These are phyloP conservation scores for Ottelia alismoides DNA, from an alignment of 106 monocot species.

Conservation along the genomic window DNA sequence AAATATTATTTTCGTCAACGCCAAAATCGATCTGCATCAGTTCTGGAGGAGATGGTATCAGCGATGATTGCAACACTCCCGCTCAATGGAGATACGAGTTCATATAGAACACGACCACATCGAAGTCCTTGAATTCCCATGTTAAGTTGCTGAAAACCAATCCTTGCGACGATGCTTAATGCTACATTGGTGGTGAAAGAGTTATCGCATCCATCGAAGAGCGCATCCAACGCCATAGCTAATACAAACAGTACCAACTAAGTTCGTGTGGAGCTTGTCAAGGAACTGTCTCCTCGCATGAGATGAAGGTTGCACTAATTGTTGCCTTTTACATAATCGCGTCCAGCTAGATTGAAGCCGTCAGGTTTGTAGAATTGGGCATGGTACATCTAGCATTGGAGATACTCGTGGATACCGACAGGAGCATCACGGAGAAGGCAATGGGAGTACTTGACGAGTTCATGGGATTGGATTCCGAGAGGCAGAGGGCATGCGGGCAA, in stretches of 20 bases:
- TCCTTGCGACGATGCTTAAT: constrained; percentile 16
- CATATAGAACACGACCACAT: constrained; percentile 4
- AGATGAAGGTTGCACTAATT: constrained; percentile 47
- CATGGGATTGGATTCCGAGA: constrained; percentile 9
- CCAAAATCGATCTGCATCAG: too few species aligned
- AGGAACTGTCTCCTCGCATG: constrained; percentile 32
- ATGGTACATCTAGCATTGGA: constrained; percentile 28
- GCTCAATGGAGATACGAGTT: constrained; percentile 27
- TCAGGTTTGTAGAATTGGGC: constrained; percentile 17
- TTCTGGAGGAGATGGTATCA: constrained; percentile 36
- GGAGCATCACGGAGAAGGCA: constrained; percentile 42
- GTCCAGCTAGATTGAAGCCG: not conserved
- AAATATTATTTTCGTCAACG: too few species aligned
- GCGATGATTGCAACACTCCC: constrained; percentile 18
- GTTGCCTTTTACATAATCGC: not conserved
- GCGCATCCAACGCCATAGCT: constrained; percentile 1
- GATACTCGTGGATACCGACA: constrained; percentile 45
- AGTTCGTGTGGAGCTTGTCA: constrained; percentile 35
- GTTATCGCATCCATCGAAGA: not conserved
- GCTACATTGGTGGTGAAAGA: constrained; percentile 26
- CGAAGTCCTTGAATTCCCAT: constrained; percentile 24
- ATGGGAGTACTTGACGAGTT: constrained; percentile 32
- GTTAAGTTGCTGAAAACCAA: constrained; percentile 23
- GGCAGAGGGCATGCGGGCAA: constrained; percentile 14
- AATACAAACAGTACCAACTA: constrained; percentile 8